Percentiles rank a stretch among this genome's conserved stretches.
These are phyloP conservation scores for Chamaecrista fasciculata DNA, from an alignment of 306 rosid species.

Conservation along the genomic window DNA sequence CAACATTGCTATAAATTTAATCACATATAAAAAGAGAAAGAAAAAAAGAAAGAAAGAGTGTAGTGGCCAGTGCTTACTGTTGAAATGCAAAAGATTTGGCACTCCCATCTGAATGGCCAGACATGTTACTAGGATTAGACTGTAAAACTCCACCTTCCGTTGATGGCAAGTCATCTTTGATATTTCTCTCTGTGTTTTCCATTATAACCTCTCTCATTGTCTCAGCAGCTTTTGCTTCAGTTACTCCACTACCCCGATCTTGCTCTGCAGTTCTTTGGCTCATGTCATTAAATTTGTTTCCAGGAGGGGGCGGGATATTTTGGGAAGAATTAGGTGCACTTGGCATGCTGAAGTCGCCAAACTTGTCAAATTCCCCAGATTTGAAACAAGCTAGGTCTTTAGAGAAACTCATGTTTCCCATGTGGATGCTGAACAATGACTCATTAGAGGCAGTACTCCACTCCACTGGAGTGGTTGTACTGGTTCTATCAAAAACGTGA, in stretches of 20 bases:
- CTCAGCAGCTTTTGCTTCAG: slow-evolving; percentile 63
- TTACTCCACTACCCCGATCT: slow-evolving; percentile 22
- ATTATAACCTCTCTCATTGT: slow-evolving; percentile 71
- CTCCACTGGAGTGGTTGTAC: slow-evolving; percentile 46
- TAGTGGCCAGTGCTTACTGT: slow-evolving; percentile 44
- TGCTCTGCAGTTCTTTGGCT: slow-evolving; percentile 15
- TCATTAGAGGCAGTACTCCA: slow-evolving; percentile 83
- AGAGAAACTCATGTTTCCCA: slow-evolving; percentile 78
- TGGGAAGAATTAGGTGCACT: not conserved
- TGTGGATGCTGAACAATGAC: slow-evolving; percentile 78
- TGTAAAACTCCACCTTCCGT: not conserved
- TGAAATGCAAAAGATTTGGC: slow-evolving; percentile 72
- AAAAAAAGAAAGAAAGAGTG: not conserved
- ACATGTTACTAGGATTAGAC: slow-evolving; percentile 5
- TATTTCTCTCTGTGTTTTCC: slow-evolving; percentile 41
- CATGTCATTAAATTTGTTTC: slow-evolving; percentile 23
- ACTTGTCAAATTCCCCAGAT: slow-evolving; percentile 28
- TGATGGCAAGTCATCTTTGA: slow-evolving; percentile 11
- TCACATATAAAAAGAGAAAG: not conserved
- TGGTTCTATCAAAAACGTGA: slow-evolving; percentile 49
- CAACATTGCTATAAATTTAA: not conserved
- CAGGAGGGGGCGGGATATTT: slow-evolving; percentile 6
- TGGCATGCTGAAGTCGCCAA: not conserved
- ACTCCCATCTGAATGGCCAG: slow-evolving; percentile 50
- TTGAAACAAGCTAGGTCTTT: slow-evolving; percentile 40